These are phyloP conservation scores for Wallacemonas rigidus DNA, from an alignment of 208 protist species.

Conservation along the genomic window DNA sequence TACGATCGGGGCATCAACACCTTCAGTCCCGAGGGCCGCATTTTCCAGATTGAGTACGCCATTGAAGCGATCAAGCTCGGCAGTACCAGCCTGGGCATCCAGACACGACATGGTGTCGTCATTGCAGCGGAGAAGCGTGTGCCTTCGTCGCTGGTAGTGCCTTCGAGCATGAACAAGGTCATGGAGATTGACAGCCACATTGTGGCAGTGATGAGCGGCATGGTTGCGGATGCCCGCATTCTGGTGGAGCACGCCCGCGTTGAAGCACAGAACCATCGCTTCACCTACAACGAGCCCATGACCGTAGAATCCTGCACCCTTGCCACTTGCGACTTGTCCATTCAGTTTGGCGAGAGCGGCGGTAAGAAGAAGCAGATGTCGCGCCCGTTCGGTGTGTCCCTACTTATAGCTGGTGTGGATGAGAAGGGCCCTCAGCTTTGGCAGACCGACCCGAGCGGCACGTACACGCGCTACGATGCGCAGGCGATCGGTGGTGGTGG, in stretches of 20 bases:
- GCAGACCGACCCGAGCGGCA: conserved; percentile 98
- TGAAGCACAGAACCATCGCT: conserved; percentile 99
- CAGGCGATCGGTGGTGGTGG: conserved; percentile 98
- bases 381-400: conserved; percentile 98
- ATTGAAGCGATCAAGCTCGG: conserved; percentile 95
- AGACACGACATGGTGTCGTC: conserved; percentile 97
- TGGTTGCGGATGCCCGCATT: conserved; percentile 98
- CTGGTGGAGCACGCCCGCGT: conserved; percentile 98
- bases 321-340: conserved; percentile 97
- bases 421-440: conserved; percentile 96
- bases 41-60: conserved; percentile 98
- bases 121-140: conserved; percentile 99
- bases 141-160: conserved; percentile 97
- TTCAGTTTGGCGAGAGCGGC: conserved; percentile 97
- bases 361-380: conserved; percentile 92
- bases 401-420: conserved; percentile 98
- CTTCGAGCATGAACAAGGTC: conserved; percentile 98
- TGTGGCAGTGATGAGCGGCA: conserved; percentile 96
- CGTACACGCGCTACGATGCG: conserved; percentile 96
- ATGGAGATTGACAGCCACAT: conserved; percentile 98
- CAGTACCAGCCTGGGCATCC: conserved; percentile 98
- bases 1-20: conserved; percentile 99
- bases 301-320: conserved; percentile 96
- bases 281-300: conserved; percentile 99
- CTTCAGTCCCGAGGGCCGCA: conserved; percentile 99